Evolutionary conservation across 805 yeast species (phyloP).

Genomic region (Candida gorgasii): DNA sequence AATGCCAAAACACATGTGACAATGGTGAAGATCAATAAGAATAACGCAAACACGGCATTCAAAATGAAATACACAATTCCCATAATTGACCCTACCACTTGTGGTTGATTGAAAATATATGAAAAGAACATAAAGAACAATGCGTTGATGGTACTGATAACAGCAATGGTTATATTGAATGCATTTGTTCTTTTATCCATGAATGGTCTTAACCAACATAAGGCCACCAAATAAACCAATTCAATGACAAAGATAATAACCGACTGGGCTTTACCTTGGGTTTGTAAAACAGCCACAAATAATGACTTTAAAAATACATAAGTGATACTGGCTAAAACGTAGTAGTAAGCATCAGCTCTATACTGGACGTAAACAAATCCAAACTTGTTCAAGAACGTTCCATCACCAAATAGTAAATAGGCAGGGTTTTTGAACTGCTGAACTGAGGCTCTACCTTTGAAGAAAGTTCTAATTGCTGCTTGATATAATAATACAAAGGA

Average conservation of each 20-base stretch:
- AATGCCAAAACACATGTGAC: conserved; percentile 85
- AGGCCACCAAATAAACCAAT: conserved; percentile 59
- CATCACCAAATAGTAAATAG: conserved; percentile 83
- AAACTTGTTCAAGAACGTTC: conserved; percentile 74
- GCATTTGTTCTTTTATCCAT: conserved; percentile 93
- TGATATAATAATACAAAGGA: conserved; percentile 60
- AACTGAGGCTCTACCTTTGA: conserved; percentile 72
- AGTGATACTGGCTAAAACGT: conserved; percentile 62
- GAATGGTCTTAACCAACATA: conserved; percentile 80
- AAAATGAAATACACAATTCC: conserved; percentile 87
- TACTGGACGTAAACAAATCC: conserved; percentile 93
- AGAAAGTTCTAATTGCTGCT: conserved; percentile 73
- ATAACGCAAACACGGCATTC: conserved; percentile 85
- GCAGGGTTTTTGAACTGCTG: conserved; percentile 87
- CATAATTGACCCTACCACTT: conserved; percentile 86
- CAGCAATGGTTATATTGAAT: conserved; percentile 85
- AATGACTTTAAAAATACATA: conserved; percentile 75
- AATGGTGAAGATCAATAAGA: conserved; percentile 80
- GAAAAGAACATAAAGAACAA: conserved; percentile 88
- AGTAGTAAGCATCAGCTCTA: conserved; percentile 84
- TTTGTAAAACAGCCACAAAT: conserved; percentile 84
- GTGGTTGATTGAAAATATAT: conserved; percentile 78
- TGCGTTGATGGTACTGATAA: conserved; percentile 78
- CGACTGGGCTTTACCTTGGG: conserved; percentile 79
- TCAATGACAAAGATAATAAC: conserved; percentile 76